Conservation (phyloP, 2,329 filamentous ascomycete genomes). For the Lecanosticta acicola region DNA sequence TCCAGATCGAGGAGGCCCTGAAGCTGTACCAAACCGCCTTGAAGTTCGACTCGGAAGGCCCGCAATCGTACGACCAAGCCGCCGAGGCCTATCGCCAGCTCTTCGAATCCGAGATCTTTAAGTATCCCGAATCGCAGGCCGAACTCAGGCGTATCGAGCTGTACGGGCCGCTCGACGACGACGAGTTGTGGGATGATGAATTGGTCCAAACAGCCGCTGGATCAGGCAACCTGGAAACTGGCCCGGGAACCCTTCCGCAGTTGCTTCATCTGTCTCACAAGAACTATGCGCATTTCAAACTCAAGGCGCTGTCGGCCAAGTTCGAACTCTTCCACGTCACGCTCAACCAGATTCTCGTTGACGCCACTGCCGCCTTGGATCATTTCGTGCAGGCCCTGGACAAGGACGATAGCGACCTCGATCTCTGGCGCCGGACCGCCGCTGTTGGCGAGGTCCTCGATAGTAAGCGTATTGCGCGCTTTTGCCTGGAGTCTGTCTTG, state of each 20-base stretch:
- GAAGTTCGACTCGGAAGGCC: conserved; percentile 84
- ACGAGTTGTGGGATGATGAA: conserved; percentile 29
- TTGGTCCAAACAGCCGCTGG: conserved; percentile 37
- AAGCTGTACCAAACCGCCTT: conserved; percentile 90
- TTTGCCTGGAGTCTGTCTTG: conserved; percentile 58
- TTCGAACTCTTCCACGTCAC: conserved; percentile 24
- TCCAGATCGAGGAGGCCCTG: conserved; percentile 94
- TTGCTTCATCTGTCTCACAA: conserved; percentile 92
- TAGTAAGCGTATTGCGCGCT: conserved; percentile 55
- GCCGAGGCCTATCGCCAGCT: conserved; percentile 74
- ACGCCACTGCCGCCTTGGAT: conserved; percentile 42
- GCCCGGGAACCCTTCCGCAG: conserved; percentile 76
- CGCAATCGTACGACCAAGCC: conserved; percentile 68
- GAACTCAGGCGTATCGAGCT: conserved; percentile 70
- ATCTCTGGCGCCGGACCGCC: conserved; percentile 58
- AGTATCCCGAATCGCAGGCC: conserved; percentile 77
- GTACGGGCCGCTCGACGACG: conserved; percentile 42
- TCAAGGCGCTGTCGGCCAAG: conserved; percentile 52
- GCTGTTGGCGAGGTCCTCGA: conserved; percentile 53
- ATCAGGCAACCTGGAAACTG: conserved; percentile 57
- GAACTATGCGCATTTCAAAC: conserved; percentile 83
- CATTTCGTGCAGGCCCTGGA: conserved; percentile 59
- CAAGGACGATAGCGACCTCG: conserved; percentile 59
- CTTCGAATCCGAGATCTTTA: conserved; percentile 90
- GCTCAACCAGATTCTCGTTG: conserved; percentile 28